A percentile compares a stretch with the other conserved stretches of the same genome.
Conservation (phyloP, 805 yeast genomes). For the Spathaspora girioi region DNA sequence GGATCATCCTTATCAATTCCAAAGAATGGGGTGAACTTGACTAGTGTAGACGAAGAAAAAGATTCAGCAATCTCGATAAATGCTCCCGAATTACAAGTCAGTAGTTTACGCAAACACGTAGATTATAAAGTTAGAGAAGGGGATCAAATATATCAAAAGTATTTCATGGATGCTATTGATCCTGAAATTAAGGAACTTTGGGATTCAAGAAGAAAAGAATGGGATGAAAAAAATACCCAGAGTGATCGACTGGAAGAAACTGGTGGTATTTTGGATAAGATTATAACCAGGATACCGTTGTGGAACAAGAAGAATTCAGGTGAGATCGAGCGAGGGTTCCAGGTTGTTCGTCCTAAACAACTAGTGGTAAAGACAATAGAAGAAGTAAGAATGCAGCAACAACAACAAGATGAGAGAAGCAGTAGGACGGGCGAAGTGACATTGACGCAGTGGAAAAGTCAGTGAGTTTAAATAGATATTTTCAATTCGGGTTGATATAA, state of each 20-base stretch:
- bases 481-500: conserved; percentile 1
- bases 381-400: neutral
- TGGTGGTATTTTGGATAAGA: neutral
- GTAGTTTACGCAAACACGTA: conserved; percentile 13
- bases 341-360: conserved; percentile 33
- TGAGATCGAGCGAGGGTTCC: conserved; percentile 20
- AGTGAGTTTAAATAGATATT: neutral
- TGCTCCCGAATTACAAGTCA: conserved; percentile 15
- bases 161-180: conserved; percentile 41
- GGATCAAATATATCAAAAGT: conserved; percentile 47
- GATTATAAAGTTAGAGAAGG: conserved; percentile 63
- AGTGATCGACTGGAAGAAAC: too few relatives aligned
- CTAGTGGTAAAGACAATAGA: conserved; percentile 22
- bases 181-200: conserved; percentile 50
- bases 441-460: neutral
- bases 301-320: neutral
- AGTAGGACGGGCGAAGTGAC: neutral
- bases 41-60: conserved; percentile 2
- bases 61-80: conserved; percentile 3
- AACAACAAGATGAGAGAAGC: conserved; percentile 8
- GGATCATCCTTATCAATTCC: conserved; percentile 1
- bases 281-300: neutral
- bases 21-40: neutral
- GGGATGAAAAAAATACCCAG: neutral
- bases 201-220: conserved; percentile 39